phyloP scores from a whole-genome alignment of 106 monocot genomes.

The Triglochin maritima region DNA sequence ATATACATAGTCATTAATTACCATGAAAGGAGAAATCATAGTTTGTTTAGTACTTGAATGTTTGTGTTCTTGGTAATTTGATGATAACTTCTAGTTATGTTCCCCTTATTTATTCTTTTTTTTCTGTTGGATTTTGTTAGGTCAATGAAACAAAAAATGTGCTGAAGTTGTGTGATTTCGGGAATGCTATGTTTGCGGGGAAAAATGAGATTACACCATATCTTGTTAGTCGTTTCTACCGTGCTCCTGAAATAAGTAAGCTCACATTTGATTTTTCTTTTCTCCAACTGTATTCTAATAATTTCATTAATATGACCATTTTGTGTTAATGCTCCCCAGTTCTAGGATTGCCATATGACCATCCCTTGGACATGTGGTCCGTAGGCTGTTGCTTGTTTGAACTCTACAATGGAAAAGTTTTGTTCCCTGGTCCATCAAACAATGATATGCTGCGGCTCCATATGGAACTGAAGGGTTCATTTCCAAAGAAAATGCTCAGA shows the following conservation, averaged over 20 bases:
- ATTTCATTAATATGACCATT: background rate
- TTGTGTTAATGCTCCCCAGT: conserved; percentile 33
- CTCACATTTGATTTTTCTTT: background rate
- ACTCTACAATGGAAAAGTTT: conserved; percentile 81
- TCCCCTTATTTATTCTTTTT: background rate
- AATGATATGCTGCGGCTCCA: conserved; percentile 98
- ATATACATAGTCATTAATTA: background rate
- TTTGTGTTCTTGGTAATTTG: no score
- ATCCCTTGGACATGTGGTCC: conserved; percentile 97
- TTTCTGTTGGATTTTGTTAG: conserved; percentile 14
- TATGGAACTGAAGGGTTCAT: conserved; percentile 94
- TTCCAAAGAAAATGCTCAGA: conserved; percentile 93
- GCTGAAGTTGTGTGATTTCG: conserved; percentile 96
- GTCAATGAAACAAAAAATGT: conserved; percentile 95
- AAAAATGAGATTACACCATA: conserved; percentile 98
- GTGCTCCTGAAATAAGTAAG: conserved; percentile 99
- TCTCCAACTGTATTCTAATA: conserved; percentile 5
- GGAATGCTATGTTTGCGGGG: conserved; percentile 95
- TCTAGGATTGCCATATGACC: conserved; percentile 91
- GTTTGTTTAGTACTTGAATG: background rate
- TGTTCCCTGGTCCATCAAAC: conserved; percentile 93
- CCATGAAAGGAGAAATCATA: no score
- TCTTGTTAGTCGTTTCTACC: conserved; percentile 97
- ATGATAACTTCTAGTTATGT: background rate
- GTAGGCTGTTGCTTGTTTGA: conserved; percentile 98